phyloP scores from a whole-genome alignment of 2,329 filamentous ascomycete species.

The Bertia moriformis region DNA sequence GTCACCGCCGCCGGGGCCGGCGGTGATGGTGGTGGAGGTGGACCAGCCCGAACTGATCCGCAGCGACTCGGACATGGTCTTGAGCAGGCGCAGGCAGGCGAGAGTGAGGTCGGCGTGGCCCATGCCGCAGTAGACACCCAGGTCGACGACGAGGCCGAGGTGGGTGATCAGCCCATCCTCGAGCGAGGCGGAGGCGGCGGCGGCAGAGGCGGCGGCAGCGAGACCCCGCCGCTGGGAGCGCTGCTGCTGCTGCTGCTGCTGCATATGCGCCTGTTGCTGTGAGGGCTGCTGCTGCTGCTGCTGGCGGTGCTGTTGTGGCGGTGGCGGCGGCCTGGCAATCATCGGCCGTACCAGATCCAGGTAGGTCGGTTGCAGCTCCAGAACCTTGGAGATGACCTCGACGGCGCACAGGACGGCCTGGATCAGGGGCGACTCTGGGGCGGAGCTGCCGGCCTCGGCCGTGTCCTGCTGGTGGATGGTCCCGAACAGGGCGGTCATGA shows the following conservation, averaged over 20 bases:
- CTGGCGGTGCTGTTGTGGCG: no score
- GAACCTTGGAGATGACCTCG: constrained; percentile 66
- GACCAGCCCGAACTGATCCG: constrained; percentile 62
- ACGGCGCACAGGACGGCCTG: constrained; percentile 67
- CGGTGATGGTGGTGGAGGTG: no score
- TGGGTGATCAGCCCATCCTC: constrained; percentile 82
- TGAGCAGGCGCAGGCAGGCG: constrained; percentile 65
- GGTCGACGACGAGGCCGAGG: constrained; percentile 61
- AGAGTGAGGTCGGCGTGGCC: constrained; percentile 70
- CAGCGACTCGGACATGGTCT: constrained; percentile 72
- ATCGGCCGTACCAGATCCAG: constrained; percentile 73
- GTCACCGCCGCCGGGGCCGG: constrained; percentile 44
- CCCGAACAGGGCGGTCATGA: constrained; percentile 65
- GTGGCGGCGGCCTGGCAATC: no score
- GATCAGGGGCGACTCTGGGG: constrained; percentile 68
- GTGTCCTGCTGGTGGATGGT: constrained; percentile 67
- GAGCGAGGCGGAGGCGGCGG: constrained; percentile 70
- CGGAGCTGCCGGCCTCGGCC: constrained; percentile 55
- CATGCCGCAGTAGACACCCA: constrained; percentile 76
- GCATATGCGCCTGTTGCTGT: no score
- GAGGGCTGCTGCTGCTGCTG: no score
- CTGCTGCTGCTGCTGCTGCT: no score
- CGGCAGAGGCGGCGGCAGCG: constrained; percentile 54
- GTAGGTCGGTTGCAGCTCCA: constrained; percentile 83
- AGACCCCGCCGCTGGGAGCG: constrained; percentile 39